These are phyloP conservation scores for Candida oleophila DNA, from an alignment of 805 yeast genomes.

Conservation along the genomic window DNA sequence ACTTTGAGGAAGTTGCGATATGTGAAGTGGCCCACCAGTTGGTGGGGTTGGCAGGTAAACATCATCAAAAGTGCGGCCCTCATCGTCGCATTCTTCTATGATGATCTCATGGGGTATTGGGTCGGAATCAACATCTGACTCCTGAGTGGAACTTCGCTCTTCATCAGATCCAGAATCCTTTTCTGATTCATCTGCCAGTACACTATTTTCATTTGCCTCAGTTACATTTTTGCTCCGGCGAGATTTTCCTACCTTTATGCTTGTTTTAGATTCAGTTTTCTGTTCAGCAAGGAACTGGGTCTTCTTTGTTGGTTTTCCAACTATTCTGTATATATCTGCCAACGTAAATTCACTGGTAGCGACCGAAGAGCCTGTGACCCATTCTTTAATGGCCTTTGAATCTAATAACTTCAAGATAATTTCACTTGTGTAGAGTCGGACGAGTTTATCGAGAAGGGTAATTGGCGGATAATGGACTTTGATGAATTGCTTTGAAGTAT, in stretches of 20 bases:
- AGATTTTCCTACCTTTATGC: not conserved
- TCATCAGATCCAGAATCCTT: not conserved
- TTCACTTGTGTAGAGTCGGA: not conserved
- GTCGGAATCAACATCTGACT: not conserved
- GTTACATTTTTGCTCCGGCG: not conserved
- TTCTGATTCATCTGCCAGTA: not conserved
- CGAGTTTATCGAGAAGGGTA: not conserved
- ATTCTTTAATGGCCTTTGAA: not conserved
- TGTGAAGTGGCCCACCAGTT: not conserved
- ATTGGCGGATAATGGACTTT: slow-evolving; percentile 2
- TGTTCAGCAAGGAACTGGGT: not conserved
- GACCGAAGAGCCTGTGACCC: not conserved
- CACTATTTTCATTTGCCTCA: not conserved
- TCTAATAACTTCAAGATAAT: not conserved
- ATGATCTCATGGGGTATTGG: not conserved
- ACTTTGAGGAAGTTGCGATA: slow-evolving; percentile 5
- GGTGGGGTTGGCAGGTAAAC: not conserved
- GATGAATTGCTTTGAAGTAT: not conserved
- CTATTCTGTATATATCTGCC: not conserved
- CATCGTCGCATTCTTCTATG: not conserved
- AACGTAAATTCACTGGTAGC: not conserved
- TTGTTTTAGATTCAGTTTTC: not conserved
- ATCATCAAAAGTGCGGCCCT: not conserved
- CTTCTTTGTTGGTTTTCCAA: not conserved
- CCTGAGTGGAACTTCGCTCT: not conserved